A percentile compares a stretch with the other conserved stretches of the same genome.
phyloP scores from a whole-genome alignment of 2,329 filamentous ascomycete species.

The Cladosporium sp. region DNA sequence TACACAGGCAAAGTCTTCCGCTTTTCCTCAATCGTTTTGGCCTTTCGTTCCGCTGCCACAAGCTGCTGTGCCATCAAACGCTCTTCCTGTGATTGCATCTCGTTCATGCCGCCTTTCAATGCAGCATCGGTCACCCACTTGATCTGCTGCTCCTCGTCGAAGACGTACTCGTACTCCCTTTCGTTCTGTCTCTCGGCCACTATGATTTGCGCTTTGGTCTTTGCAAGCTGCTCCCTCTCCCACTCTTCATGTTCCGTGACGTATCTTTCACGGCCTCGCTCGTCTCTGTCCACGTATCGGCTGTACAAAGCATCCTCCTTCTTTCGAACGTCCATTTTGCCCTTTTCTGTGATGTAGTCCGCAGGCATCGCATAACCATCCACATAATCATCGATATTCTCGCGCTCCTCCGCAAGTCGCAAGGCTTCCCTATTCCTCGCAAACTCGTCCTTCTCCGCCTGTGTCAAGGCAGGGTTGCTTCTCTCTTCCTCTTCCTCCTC shows the following conservation, averaged over 20 bases:
- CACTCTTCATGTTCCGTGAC: conserved; percentile 94
- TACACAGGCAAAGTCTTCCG: conserved; percentile 89
- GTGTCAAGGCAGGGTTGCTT: conserved; percentile 67
- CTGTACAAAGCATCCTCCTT: conserved; percentile 90
- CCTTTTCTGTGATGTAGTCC: conserved; percentile 91
- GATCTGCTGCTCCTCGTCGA: conserved; percentile 85
- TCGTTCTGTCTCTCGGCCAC: conserved; percentile 71
- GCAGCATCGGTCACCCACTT: conserved; percentile 75
- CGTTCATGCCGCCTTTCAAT: conserved; percentile 66
- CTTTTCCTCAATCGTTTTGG: conserved; percentile 84
- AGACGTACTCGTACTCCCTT: conserved; percentile 85
- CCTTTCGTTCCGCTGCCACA: conserved; percentile 83
- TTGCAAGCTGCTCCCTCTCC: conserved; percentile 84
- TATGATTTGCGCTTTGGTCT: conserved; percentile 81
- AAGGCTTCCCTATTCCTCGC: conserved; percentile 72
- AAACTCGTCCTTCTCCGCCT: conserved; percentile 81
- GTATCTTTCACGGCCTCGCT: conserved; percentile 82
- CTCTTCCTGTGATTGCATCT: conserved; percentile 69
- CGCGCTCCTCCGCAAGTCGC: conserved; percentile 62
- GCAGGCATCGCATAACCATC: conserved; percentile 93
- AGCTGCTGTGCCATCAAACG: conserved; percentile 74
- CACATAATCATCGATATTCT: conserved; percentile 83
- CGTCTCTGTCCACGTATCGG: conserved; percentile 81
- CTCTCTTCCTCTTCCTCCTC: conserved; percentile 79
- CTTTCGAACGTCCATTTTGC: conserved; percentile 78